Evolutionary conservation across 176 grass and related monocot genomes (phyloP).

Genomic region (Tillandsia leiboldiana): DNA sequence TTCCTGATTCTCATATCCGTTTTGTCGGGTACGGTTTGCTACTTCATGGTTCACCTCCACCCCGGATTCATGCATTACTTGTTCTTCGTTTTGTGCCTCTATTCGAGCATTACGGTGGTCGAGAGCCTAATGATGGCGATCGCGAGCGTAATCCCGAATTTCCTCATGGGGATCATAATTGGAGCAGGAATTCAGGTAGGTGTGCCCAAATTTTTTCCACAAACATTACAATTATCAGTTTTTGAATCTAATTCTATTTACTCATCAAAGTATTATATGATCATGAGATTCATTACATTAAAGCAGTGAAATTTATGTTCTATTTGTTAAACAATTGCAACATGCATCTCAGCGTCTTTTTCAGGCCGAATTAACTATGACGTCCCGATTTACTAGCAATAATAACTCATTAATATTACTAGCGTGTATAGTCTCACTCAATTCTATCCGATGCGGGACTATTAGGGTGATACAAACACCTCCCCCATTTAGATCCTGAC

Average conservation of each 20-base stretch:
- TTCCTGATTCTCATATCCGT: constrained; percentile 88
- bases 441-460: no score
- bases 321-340: no score
- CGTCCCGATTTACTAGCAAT: no score
- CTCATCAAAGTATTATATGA: neutral
- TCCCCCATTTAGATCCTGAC: no score
- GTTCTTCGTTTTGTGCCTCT: constrained; percentile 78
- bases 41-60: constrained; percentile 88
- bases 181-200: constrained; percentile 95
- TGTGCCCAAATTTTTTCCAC: neutral
- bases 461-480: no score
- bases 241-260: neutral
- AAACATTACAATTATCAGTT: neutral
- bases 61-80: constrained; percentile 77
- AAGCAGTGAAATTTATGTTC: no score
- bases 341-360: neutral
- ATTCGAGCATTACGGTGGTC: constrained; percentile 83
- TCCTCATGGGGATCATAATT: constrained; percentile 99
- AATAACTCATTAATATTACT: no score
- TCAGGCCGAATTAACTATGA: neutral
- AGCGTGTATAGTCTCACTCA: no score
- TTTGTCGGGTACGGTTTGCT: constrained; percentile 79
- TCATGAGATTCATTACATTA: no score
- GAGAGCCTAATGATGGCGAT: constrained; percentile 99
- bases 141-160: constrained; percentile 97